Base-by-base conservation (phyloP, 352 stramenopile species). In the Globisporangium nagaii region DNA sequence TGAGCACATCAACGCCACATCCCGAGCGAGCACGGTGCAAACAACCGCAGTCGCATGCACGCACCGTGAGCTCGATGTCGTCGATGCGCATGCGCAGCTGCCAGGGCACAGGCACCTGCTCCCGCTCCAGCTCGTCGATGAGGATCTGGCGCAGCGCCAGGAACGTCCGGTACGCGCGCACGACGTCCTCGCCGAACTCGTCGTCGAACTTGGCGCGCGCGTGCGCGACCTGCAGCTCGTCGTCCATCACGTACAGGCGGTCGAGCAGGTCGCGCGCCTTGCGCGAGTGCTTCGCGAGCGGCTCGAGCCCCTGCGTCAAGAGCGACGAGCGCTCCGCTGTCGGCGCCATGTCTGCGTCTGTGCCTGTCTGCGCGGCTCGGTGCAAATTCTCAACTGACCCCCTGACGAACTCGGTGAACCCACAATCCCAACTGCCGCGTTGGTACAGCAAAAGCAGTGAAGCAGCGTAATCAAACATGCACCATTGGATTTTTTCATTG, bases 21-120 rank as follows among this genome's bases (percentile, higher is more conserved):
- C n/a, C n/a, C n/a, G n/a, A n/a, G n/a, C n/a, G n/a, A n/a, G n/a
- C n/a, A n/a, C n/a, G n/a, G n/a, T n/a, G n/a, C n/a, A n/a, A n/a
- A n/a, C n/a, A n/a, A n/a, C n/a, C n/a, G n/a, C n/a, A n/a, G n/a
- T n/a, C 39, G 15, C 39, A 37, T 49, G 35, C 31, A 40, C 76
- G 27, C 41, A 93, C 83, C 67, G 83, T 90, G 35, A 89, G 68
- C 48, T 93, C 83, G 10, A 93, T 66, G 48, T 91, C 83, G 54
- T 91, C 79, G 54, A 91, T 87, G 45, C 79, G 84, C 74, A 86
- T 73, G 25, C 73, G 73, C 53, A 89, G 53, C 43, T 89, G 75
- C 78, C 75, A 89, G 4, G 78, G 75, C 22, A 89, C 75, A 28
- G 55, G 44, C 30, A 81, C 64, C 11, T 71, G 28, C 40, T 70